Base-by-base conservation (phyloP, 306 rosid genomes). In the Dalbergia oliveri region DNA sequence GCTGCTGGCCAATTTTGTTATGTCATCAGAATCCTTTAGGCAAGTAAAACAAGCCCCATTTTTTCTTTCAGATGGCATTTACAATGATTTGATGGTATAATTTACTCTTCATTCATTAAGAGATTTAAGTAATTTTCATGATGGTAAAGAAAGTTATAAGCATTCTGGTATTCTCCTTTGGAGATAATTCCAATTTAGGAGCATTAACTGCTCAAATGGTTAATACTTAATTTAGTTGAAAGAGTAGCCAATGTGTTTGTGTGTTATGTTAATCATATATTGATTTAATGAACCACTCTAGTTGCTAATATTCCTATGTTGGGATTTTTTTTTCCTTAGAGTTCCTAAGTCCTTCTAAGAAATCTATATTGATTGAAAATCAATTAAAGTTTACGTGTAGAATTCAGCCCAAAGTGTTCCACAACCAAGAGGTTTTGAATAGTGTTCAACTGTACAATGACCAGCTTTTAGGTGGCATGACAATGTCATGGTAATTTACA, bases 21-120 rank as follows among this genome's bases (percentile, higher is more conserved):
- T 91, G 90, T 92, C 98, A 49, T 91, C 99, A 73, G 99, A 95
- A 86, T 95, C 99, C 70, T 95, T 93, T 84, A 95, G 97, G 99
- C 86, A 89, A 87, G 97, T 86, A 74, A 64, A 79, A 41, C 67
- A 76, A 79, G 39, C 71, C 35, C 31, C 31, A 31, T 19, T 73
- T 37, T 64, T 70, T 66, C 63, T 78, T 81, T 37, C 65, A 77
- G 56, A 18, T 69, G 44, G 75, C 35, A 35, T 14, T 72, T 37
- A 26, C 10, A 15, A 49, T 45, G 79, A 45, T 69, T 79, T 69
- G 65, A 35, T 16, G 21, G 43, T 69, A 66, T 72, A 54, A 75
- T 66, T 63, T 73, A 44, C 82, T 73, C 33, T 65, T 15, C 49
- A 19, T 69, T 60, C 16, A n/a, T 51, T 54, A 54, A 37, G 39